Evolutionary conservation across 139 green algal genomes (phyloP).

Genomic region (Coccomyxa sp.): DNA sequence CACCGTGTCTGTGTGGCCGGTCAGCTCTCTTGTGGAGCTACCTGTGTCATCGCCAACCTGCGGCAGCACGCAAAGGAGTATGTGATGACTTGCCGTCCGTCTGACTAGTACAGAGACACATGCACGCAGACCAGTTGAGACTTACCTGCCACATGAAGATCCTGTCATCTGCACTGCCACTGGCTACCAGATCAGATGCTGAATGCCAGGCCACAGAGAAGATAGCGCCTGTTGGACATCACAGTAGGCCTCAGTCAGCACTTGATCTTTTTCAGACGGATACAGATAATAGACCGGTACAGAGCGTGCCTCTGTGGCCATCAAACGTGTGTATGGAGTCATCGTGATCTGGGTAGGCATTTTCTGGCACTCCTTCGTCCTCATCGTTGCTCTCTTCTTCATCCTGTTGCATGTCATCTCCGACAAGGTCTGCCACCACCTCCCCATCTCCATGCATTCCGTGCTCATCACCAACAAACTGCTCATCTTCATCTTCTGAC

Average conservation of each 20-base stretch:
- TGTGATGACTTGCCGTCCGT: neutral
- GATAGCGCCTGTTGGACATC: slow-evolving; percentile 50
- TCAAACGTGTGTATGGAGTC: neutral
- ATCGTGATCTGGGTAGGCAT: neutral
- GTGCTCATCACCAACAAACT: neutral
- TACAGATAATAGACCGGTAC: too few relatives aligned
- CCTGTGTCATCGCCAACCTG: slow-evolving; percentile 59
- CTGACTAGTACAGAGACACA: neutral
- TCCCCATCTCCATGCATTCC: slow-evolving; percentile 1
- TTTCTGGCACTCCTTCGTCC: neutral
- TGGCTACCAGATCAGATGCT: slow-evolving; percentile 60
- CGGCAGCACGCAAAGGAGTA: neutral
- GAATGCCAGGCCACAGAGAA: slow-evolving; percentile 74
- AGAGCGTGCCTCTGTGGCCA: too few relatives aligned
- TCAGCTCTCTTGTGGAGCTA: slow-evolving; percentile 54
- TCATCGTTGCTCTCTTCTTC: neutral
- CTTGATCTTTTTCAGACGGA: too few relatives aligned
- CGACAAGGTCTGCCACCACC: neutral
- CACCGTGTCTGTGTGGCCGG: slow-evolving; percentile 85
- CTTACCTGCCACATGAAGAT: slow-evolving; percentile 65
- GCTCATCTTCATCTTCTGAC: slow-evolving; percentile 2
- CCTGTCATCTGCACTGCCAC: slow-evolving; percentile 71
- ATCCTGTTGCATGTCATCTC: neutral
- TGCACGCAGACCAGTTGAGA: too few relatives aligned
- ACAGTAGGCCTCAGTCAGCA: neutral